phyloP scores from a whole-genome alignment of 192 early-diverging fungal genomes.

The Diversispora epigaea region DNA sequence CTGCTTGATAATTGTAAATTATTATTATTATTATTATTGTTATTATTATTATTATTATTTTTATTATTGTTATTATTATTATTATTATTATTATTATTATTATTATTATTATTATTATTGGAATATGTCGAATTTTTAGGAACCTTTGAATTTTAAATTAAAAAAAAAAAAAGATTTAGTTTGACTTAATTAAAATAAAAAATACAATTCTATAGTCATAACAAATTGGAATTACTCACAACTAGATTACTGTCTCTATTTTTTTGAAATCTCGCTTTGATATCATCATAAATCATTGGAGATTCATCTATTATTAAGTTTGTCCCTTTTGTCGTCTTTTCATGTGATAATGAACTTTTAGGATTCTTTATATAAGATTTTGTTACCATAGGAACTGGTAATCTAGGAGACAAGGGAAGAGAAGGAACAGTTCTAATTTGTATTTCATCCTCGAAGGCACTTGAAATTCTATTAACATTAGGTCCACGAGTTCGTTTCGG shows the following conservation, averaged over 20 bases:
- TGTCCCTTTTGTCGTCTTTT: neutral
- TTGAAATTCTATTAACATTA: conserved; percentile 31
- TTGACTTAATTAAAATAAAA: neutral
- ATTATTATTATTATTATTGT: neutral
- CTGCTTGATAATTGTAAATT: neutral
- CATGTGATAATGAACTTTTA: conserved; percentile 1
- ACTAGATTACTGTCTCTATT: neutral
- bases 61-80: neutral
- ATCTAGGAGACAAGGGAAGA: conserved; percentile 9
- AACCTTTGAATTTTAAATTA: neutral
- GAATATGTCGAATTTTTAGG: neutral
- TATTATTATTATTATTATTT: neutral
- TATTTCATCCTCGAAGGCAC: conserved; percentile 12
- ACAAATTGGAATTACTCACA: neutral
- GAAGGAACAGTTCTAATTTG: neutral
- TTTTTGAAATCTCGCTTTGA: conserved; percentile 32
- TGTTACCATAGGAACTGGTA: neutral
- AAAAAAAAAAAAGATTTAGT: neutral
- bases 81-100: neutral
- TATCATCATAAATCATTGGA: conserved; percentile 5
- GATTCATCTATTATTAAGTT: conserved; percentile 15
- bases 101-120: neutral
- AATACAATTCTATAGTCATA: neutral
- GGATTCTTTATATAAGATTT: neutral
- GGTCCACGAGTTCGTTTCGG: conserved; percentile 1